These are phyloP conservation scores for Candida germanica DNA, from an alignment of 805 yeast genomes.

Conservation along the genomic window DNA sequence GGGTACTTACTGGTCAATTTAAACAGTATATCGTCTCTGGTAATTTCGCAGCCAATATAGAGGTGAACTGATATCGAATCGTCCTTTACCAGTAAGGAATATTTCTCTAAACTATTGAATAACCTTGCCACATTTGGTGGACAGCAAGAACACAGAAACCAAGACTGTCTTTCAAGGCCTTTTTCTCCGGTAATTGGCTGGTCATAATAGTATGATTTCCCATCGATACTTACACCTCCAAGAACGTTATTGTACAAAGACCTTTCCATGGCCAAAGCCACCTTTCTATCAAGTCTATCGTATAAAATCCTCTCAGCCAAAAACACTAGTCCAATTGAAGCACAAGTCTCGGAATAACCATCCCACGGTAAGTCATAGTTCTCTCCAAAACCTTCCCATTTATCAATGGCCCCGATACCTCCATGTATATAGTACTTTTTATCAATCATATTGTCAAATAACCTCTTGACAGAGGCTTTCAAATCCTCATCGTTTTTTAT, in stretches of 20 bases:
- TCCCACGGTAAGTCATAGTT: constrained; percentile 18
- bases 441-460: constrained; percentile 19
- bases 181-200: constrained; percentile 17
- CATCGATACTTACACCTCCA: constrained; percentile 22
- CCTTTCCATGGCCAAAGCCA: constrained; percentile 18
- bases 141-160: constrained; percentile 22
- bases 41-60: constrained; percentile 13
- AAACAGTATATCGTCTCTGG: constrained; percentile 6
- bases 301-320: constrained; percentile 16
- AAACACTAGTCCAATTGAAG: constrained; percentile 19
- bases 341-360: constrained; percentile 24
- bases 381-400: constrained; percentile 24
- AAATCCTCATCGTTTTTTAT: constrained; percentile 13
- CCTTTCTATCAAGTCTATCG: constrained; percentile 12
- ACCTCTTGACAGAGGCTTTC: constrained; percentile 11
- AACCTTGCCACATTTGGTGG: constrained; percentile 24
- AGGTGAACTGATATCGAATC: constrained; percentile 13
- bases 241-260: constrained; percentile 20
- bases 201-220: constrained; percentile 18
- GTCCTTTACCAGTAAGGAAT: constrained; percentile 9
- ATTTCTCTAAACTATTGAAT: constrained; percentile 19
- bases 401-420: constrained; percentile 20
- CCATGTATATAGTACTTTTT: constrained; percentile 20
- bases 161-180: constrained; percentile 14
- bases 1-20: constrained; percentile 14